Percentiles rank a stretch among this genome's conserved stretches.
Evolutionary conservation across 75 land plant genomes (phyloP).

Genomic region (Cupressus sempervirens): DNA sequence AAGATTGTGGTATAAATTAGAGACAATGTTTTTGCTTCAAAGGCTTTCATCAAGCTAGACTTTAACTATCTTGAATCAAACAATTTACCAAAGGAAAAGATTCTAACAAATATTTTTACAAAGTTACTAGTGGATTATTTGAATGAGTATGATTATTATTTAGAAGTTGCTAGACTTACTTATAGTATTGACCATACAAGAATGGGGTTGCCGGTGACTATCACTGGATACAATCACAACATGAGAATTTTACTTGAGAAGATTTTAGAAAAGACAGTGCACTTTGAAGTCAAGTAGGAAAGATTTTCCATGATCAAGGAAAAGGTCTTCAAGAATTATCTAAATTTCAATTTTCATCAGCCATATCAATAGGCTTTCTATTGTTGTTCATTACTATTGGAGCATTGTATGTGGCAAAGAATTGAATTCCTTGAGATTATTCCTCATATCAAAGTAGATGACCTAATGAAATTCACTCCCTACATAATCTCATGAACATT

Average conservation of each 20-base stretch:
- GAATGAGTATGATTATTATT: conserved; percentile 97
- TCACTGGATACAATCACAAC: conserved; percentile 89
- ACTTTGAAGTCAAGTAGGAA: conserved; percentile 78
- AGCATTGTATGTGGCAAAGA: conserved; percentile 77
- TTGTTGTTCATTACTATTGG: conserved; percentile 64
- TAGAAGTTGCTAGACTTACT: conserved; percentile 87
- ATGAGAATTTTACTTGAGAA: conserved; percentile 66
- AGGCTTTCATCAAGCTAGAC: conserved; percentile 73
- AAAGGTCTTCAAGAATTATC: conserved; percentile 65
- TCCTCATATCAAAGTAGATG: conserved; percentile 51
- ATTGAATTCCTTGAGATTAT: conserved; percentile 77
- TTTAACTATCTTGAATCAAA: conserved; percentile 74
- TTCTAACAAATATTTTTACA: conserved; percentile 72
- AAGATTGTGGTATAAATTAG: conserved; percentile 86
- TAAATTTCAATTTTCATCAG: conserved; percentile 82
- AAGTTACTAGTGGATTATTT: conserved; percentile 78
- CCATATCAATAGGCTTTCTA: conserved; percentile 93
- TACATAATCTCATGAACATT: conserved; percentile 56
- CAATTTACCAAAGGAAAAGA: conserved; percentile 72
- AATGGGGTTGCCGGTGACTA: conserved; percentile 81
- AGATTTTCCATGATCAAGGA: conserved; percentile 92
- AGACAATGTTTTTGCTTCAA: conserved; percentile 75
- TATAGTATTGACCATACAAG: conserved; percentile 56
- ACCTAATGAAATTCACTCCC: conserved; percentile 62
- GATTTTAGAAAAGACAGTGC: conserved; percentile 57